Base-by-base conservation (phyloP, 1,284 basidiomycete species). In the Microbotryomycetes sp. region DNA sequence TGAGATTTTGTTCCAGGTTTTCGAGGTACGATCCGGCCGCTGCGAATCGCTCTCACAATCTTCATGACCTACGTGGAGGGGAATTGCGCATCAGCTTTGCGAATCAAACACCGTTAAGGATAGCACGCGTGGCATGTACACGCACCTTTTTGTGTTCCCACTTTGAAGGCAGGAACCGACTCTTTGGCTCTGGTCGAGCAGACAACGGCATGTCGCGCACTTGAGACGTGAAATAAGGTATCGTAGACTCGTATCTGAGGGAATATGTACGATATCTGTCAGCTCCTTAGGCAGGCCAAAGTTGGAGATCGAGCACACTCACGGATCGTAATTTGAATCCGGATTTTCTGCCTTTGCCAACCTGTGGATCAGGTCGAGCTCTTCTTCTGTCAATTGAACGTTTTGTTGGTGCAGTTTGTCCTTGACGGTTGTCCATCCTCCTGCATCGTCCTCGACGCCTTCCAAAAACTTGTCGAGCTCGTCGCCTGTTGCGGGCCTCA, bases 101-200 rank as follows among this genome's bases (percentile, higher is more conserved):
- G n/a, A n/a, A n/a, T n/a, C n/a, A n/a, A n/a, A n/a, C n/a, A n/a
- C n/a, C n/a, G n/a, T n/a, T n/a, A n/a, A n/a, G n/a, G n/a, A n/a
- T n/a, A n/a, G n/a, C n/a, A n/a, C n/a, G n/a, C n/a, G n/a, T n/a
- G n/a, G n/a, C n/a, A 50, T 41, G 53, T 27, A 26, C 16, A 35
- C 23, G n/a, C 70, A 88, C 91, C 83, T 98, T 98, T 81, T 97
- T 87, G 78, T 97, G 97, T 79, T 98, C 96, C 96, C 96, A 98
- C 81, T 96, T 98, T 78, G 90, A 94, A 15, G 94, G 91, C 5
- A 97, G 84, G 84, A 94, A 99, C 57, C 96, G 83, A 56, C 91
- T 83, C 78, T 99, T 99, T 23, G 96, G 96, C 75, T 98, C 93
- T 1, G 93, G 91, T 18, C 89, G 88, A 45, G 84, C 85, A 29